phyloP scores from a whole-genome alignment of 495 filamentous ascomycete species.

The Neurospora cerealis region DNA sequence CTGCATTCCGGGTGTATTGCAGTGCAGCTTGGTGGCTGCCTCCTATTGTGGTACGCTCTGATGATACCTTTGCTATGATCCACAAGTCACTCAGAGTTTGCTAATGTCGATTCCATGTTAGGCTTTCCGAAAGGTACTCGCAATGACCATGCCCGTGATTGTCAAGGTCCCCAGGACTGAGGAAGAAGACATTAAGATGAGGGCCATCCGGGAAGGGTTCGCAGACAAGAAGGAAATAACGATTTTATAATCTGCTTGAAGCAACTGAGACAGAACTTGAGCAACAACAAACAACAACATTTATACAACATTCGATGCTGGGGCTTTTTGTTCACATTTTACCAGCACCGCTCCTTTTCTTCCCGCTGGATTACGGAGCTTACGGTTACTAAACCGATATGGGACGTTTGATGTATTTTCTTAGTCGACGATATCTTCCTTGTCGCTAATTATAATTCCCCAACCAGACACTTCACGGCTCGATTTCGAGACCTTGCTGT shows the following conservation, averaged over 20 bases:
- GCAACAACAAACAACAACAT: not conserved
- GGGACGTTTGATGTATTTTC: not conserved
- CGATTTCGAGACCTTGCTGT: no score
- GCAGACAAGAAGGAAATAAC: not conserved
- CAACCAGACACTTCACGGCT: not conserved
- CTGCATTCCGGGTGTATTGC: slow-evolving; percentile 15
- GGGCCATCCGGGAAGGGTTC: slow-evolving; percentile 8
- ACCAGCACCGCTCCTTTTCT: not conserved
- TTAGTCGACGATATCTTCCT: not conserved
- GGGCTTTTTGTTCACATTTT: not conserved
- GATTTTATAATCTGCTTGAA: not conserved
- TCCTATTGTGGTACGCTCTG: slow-evolving; percentile 20
- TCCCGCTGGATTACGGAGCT: not conserved
- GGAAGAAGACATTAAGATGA: slow-evolving; percentile 37
- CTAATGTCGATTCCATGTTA: slow-evolving; percentile 20
- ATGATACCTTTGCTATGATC: slow-evolving; percentile 14
- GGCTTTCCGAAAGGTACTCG: slow-evolving; percentile 47
- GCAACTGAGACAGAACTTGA: not conserved
- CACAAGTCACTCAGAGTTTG: slow-evolving; percentile 15
- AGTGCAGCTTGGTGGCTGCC: slow-evolving; percentile 29
- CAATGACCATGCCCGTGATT: slow-evolving; percentile 43
- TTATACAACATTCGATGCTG: not conserved
- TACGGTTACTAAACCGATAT: not conserved
- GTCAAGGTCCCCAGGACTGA: slow-evolving; percentile 49
- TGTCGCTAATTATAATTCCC: not conserved